These are phyloP conservation scores for Talaromyces wortmannii DNA, from an alignment of 495 filamentous ascomycete species.

Conservation along the genomic window DNA sequence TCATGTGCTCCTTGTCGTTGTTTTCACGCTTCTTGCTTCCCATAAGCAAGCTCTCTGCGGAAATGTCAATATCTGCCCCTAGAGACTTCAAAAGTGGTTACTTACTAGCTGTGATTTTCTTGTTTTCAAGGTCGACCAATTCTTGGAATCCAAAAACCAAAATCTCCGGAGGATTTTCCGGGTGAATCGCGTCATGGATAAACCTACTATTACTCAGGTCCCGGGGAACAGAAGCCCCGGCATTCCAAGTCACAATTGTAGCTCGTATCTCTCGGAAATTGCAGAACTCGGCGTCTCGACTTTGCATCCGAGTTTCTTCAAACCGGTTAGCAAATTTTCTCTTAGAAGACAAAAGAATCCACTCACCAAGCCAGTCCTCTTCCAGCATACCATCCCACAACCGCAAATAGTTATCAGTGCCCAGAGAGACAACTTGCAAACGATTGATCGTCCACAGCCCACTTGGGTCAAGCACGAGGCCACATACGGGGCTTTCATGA, in stretches of 20 bases:
- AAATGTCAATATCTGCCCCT: constrained; percentile 13
- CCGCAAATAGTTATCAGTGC: constrained; percentile 76
- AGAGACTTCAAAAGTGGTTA: constrained; percentile 6
- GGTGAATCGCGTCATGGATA: constrained; percentile 65
- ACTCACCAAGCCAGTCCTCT: constrained; percentile 82
- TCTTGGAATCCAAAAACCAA: constrained; percentile 97
- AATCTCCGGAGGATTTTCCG: constrained; percentile 74
- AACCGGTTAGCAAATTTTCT: constrained; percentile 16
- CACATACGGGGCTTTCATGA: constrained; percentile 73
- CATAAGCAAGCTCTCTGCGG: constrained; percentile 54
- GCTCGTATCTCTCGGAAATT: constrained; percentile 73
- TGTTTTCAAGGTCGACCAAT: constrained; percentile 92
- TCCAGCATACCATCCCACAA: constrained; percentile 91
- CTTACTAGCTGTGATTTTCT: constrained; percentile 89
- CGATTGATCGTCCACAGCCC: constrained; percentile 84
- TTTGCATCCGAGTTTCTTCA: constrained; percentile 76
- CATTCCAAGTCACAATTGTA: constrained; percentile 90
- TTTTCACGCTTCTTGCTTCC: constrained; percentile 81
- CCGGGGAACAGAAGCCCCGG: constrained; percentile 81
- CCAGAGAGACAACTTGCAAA: constrained; percentile 80
- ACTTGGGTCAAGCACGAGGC: constrained; percentile 69
- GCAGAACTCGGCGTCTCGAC: constrained; percentile 73
- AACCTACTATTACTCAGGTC: constrained; percentile 72
- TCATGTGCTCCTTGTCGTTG: constrained; percentile 87
- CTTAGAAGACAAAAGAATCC: neutral